Conservation (phyloP, 805 yeast genomes). For the Ogataea chonburiensis region DNA sequence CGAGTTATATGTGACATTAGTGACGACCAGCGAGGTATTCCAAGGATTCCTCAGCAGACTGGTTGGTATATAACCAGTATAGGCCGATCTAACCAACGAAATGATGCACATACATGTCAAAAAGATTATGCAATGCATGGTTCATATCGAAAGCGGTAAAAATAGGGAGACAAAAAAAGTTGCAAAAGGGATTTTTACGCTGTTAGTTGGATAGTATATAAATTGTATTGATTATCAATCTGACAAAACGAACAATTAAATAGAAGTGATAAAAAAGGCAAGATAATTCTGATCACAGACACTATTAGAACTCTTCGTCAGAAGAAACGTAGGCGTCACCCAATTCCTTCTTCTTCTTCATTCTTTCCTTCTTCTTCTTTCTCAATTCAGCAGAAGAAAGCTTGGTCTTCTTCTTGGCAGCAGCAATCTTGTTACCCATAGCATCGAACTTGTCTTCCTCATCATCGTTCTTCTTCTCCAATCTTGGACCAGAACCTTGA, state of each 20-base stretch:
- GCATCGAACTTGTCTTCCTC: slow-evolving; percentile 99
- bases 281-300: not conserved
- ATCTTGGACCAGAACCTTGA: slow-evolving; percentile 99
- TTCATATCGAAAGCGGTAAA: slow-evolving; percentile 9
- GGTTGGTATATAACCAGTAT: not conserved
- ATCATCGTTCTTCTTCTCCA: slow-evolving; percentile 86
- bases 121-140: not conserved
- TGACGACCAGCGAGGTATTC: slow-evolving; percentile 1
- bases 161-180: slow-evolving; percentile 6
- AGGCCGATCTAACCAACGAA: not conserved
- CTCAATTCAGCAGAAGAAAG: slow-evolving; percentile 98
- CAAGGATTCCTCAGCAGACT: no score
- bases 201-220: slow-evolving; percentile 11
- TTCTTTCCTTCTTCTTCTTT: slow-evolving; percentile 99
- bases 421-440: slow-evolving; percentile 99
- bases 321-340: slow-evolving; percentile 99
- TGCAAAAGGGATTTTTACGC: slow-evolving; percentile 3
- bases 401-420: slow-evolving; percentile 95
- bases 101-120: not conserved
- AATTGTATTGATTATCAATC: slow-evolving; percentile 9
- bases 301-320: slow-evolving; percentile 75
- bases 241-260: slow-evolving; percentile 14
- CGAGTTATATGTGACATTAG: not conserved
- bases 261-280: slow-evolving; percentile 6
- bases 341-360: slow-evolving; percentile 99